These are phyloP conservation scores for Trichoderma virens DNA, from an alignment of 495 filamentous ascomycete species.

Conservation along the genomic window DNA sequence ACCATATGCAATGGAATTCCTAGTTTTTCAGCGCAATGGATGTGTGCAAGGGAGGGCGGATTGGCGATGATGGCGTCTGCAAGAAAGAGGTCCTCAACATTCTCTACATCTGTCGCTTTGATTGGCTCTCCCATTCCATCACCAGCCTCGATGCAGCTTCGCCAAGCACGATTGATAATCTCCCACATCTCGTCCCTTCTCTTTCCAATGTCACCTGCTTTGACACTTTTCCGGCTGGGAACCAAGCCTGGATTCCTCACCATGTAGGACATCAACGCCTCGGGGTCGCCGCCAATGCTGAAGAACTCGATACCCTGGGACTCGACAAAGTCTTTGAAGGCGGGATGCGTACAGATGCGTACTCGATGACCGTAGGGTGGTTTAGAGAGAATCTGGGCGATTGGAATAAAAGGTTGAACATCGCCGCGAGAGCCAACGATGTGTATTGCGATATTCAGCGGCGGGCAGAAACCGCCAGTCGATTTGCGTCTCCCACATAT, in stretches of 20 bases:
- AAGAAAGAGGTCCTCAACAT: slow-evolving; percentile 44
- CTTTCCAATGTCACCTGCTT: slow-evolving; percentile 52
- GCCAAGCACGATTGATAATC: slow-evolving; percentile 61
- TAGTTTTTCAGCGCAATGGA: slow-evolving; percentile 55
- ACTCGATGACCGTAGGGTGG: slow-evolving; percentile 54
- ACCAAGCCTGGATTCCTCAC: slow-evolving; percentile 69
- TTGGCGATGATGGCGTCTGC: slow-evolving; percentile 64
- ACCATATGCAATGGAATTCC: slow-evolving; percentile 57
- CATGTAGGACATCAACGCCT: slow-evolving; percentile 68
- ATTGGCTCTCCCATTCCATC: slow-evolving; percentile 15
- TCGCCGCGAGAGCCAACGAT: slow-evolving; percentile 63
- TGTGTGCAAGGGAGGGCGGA: slow-evolving; percentile 57
- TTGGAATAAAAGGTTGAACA: slow-evolving; percentile 59
- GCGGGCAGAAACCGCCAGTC: neutral
- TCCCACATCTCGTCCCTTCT: slow-evolving; percentile 52
- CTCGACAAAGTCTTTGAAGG: slow-evolving; percentile 53
- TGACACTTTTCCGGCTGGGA: slow-evolving; percentile 53
- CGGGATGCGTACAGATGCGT: slow-evolving; percentile 58
- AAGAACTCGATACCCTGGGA: slow-evolving; percentile 63
- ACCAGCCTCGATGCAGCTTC: slow-evolving; percentile 53
- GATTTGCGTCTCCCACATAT: neutral
- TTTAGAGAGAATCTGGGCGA: slow-evolving; percentile 50
- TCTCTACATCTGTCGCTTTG: slow-evolving; percentile 18
- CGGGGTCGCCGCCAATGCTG: slow-evolving; percentile 60
- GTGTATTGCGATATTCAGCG: slow-evolving; percentile 61